Percentiles rank a stretch among this genome's conserved stretches.
These are phyloP conservation scores for Arxiozyma slooffiae DNA, from an alignment of 1,139 yeast species.

Conservation along the genomic window DNA sequence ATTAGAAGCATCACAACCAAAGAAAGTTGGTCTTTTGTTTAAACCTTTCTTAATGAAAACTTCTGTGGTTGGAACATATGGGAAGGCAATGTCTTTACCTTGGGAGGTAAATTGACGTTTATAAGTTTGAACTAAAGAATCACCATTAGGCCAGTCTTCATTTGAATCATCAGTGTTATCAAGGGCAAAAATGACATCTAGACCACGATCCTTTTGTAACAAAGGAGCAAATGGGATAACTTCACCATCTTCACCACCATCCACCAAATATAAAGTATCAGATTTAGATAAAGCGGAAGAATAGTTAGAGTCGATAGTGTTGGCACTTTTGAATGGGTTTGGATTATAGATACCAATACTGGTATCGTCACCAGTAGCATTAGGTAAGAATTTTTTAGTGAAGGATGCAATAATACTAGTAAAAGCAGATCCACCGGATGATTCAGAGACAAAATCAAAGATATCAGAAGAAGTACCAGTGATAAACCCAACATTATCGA, in stretches of 20 bases:
- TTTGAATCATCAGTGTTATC: constrained; percentile 76
- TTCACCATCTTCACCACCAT: constrained; percentile 85
- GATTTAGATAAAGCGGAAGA: constrained; percentile 32
- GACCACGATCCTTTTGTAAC: constrained; percentile 54
- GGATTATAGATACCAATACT: constrained; percentile 72
- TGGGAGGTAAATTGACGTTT: constrained; percentile 57
- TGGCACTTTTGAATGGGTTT: constrained; percentile 47
- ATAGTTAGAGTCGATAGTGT: constrained; percentile 34
- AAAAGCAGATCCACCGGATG: constrained; percentile 3
- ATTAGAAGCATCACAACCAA: constrained; percentile 72
- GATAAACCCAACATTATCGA: constrained; percentile 68
- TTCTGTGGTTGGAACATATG: constrained; percentile 67
- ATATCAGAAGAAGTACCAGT: constrained; percentile 72
- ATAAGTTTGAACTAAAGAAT: constrained; percentile 55
- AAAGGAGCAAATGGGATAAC: constrained; percentile 73
- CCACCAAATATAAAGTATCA: constrained; percentile 54
- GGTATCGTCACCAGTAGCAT: constrained; percentile 3
- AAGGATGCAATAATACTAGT: constrained; percentile 1
- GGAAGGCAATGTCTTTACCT: constrained; percentile 62
- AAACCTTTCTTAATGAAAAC: constrained; percentile 55
- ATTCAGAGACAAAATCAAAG: constrained; percentile 8
- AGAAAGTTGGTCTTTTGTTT: constrained; percentile 59
- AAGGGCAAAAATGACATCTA: constrained; percentile 72
- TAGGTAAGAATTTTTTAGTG: constrained; percentile 35
- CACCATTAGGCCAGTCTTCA: constrained; percentile 66